Conservation (phyloP, 768 basidiomycete species). For the Pisolithus marmoratus region DNA sequence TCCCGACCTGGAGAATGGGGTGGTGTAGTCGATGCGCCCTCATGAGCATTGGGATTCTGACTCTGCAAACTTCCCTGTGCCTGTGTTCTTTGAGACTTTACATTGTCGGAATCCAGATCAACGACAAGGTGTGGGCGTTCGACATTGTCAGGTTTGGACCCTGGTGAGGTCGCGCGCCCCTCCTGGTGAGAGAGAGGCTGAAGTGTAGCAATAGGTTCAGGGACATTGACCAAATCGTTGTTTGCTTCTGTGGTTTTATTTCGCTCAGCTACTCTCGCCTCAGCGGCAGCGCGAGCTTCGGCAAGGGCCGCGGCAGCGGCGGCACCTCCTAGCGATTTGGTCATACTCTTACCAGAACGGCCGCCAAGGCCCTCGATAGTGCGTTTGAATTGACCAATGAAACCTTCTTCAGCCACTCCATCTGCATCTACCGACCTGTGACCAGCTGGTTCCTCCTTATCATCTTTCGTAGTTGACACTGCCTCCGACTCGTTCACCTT, state of each 20-base stretch:
- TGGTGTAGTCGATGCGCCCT: conserved; percentile 51
- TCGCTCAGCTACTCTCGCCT: conserved; percentile 63
- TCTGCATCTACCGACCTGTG: conserved; percentile 17
- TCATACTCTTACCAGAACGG: conserved; percentile 49
- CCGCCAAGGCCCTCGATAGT: conserved; percentile 65
- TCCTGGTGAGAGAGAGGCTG: conserved; percentile 2
- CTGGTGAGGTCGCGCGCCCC: background rate
- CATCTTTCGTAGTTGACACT: conserved; percentile 15
- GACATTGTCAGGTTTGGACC: conserved; percentile 2
- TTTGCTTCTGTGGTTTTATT: conserved; percentile 40
- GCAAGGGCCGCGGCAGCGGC: conserved; percentile 54
- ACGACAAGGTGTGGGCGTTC: conserved; percentile 49
- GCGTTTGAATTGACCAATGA: conserved; percentile 63
- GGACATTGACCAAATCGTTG: conserved; percentile 22
- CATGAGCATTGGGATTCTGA: conserved; percentile 7
- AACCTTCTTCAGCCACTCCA: conserved; percentile 32
- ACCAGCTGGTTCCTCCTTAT: conserved; percentile 9
- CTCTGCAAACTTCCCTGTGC: conserved; percentile 14
- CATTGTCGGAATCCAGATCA: conserved; percentile 48
- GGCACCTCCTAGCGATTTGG: conserved; percentile 57
- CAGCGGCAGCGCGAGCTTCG: conserved; percentile 59
- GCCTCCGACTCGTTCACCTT: conserved; percentile 39
- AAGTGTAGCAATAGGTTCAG: conserved; percentile 5
- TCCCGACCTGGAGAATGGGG: conserved; percentile 45
- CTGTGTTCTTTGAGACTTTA: conserved; percentile 8